Base-by-base conservation (phyloP, 352 stramenopile species). In the Phytopythium boreale region DNA sequence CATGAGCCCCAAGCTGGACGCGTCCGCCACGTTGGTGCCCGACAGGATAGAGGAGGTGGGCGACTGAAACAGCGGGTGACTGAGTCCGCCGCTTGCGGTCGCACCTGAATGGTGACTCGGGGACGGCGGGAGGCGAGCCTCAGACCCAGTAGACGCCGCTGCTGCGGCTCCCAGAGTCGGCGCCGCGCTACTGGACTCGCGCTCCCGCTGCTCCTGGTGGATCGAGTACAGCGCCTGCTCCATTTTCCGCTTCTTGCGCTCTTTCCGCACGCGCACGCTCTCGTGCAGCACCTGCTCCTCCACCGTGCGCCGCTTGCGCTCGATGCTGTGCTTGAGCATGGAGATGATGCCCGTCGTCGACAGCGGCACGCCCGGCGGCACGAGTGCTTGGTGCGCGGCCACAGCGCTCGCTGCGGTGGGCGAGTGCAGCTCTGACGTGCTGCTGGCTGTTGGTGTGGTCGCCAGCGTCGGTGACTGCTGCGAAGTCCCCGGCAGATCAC, bases 171-270 rank as follows among this genome's bases (percentile, higher is more conserved):
- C 55, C 17, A 2, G 12, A 15, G 22, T 22, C 15, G 37, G 24
- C 15, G 46, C n/a, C 20, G 37, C 34, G 10, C 22, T n/a, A 3
- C 46, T 55, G 26, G 46, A 2, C 46, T 75, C 74, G 8, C 76
- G 70, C 57, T 87, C 77, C 14, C 71, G 75, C 44, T 80, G 70
- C 57, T 80, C 70, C 53, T 74, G 70, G 60, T 87, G 78, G 47
- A 84, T 83, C 24, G 77, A 79, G 37, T 72, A 64, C 31, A 87
- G 58, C 34, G 71, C 72, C 46, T 83, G 76, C 65, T 87, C 78
- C 76, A 83, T 82, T 60, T 84, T 84, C 26, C 74, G 67, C 65
- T 87, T 87, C 67, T 87, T 87, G 36, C 78, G 71, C 56, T 87
- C 78, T 34, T 75, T 84, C 3, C 78, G 71, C 27, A 87, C 78